phyloP scores from a whole-genome alignment of 164 flowering plant species.

The Vitis labrusca region DNA sequence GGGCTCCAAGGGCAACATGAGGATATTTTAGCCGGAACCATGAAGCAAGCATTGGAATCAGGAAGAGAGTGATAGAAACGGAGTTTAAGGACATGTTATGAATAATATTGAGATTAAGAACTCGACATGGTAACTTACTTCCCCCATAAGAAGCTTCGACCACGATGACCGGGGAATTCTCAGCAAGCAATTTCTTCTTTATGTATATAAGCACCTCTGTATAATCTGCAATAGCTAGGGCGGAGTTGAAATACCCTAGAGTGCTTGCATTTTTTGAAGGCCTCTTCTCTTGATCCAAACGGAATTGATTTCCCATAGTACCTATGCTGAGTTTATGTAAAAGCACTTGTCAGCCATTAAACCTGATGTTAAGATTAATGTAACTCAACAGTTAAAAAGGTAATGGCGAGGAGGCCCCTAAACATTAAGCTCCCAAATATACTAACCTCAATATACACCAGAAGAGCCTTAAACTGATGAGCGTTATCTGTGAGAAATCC shows the following conservation, averaged over 20 bases:
- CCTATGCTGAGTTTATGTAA: slow-evolving; percentile 19
- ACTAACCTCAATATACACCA: too few species aligned
- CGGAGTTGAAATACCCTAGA: slow-evolving; percentile 33
- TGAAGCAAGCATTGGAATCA: slow-evolving; percentile 31
- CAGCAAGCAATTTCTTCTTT: slow-evolving; percentile 17
- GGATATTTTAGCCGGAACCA: slow-evolving; percentile 48
- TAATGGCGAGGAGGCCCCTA: too few species aligned
- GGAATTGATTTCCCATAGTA: slow-evolving; percentile 34
- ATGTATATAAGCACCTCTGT: slow-evolving; percentile 24
- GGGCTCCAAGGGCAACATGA: slow-evolving; percentile 26
- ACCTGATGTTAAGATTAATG: background rate
- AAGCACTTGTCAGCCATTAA: too few species aligned
- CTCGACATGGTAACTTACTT: slow-evolving; percentile 20
- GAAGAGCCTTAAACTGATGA: too few species aligned
- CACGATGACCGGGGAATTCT: slow-evolving; percentile 27
- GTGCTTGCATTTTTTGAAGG: slow-evolving; percentile 14
- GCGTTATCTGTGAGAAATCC: too few species aligned
- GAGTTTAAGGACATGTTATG: too few species aligned
- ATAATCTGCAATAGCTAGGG: slow-evolving; percentile 41
- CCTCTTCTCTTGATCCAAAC: slow-evolving; percentile 22
- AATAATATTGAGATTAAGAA: background rate
- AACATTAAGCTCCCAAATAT: too few species aligned
- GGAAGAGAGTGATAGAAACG: background rate
- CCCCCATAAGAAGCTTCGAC: slow-evolving; percentile 42
- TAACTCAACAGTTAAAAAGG: background rate